Evolutionary conservation across 2,329 filamentous ascomycete genomes (phyloP), one percentile per base, ranked within the genome.

Genomic region (Sphaerulina vaccinii): DNA sequence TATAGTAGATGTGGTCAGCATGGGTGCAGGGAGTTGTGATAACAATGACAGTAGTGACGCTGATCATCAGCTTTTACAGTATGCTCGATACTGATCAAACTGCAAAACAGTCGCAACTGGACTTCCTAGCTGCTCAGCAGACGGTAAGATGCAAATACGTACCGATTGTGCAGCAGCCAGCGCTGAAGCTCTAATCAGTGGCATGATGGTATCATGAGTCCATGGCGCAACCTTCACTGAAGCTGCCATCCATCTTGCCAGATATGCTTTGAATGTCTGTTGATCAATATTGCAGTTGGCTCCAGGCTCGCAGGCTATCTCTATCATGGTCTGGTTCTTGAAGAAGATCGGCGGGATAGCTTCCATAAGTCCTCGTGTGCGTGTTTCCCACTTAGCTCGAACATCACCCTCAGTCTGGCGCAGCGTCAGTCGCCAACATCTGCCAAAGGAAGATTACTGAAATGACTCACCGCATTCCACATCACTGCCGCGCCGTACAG

Each of bases 211-310:
- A 29, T 76, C 68, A 54, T 71, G 69, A 3, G 79, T 80, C 59
- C 76, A 83, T 0, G 82, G 82, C 0, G 80, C 82, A 52, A 84
- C 71, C 59, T 84, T 78, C 1, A 76, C 76, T 3, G 80, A 76
- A 3, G 76, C 73, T 13, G 80, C 81, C 71, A 79, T 70, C 71
- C 74, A 76, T 54, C 74, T 70, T 5, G 61, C 57, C 13, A 88
- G 73, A 68, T 75, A 76, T 15, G 72, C 74, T 64, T 70, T 71
- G 61, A 70, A 71, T 32, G 71, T 73, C 22, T 71, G 68, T 57
- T 76, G 73, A 57, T 77, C 75, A 36, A 66, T 63, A 62, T 77
- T 66, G 63, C 75, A 77, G 42, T 70, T 70, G 29, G 66, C 57
- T 18, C 58, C 63, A 1, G 66, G 62, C 55, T 77, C 75, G 61